phyloP scores from a whole-genome alignment of 805 yeast genomes.

The Kuraishia cidri region DNA sequence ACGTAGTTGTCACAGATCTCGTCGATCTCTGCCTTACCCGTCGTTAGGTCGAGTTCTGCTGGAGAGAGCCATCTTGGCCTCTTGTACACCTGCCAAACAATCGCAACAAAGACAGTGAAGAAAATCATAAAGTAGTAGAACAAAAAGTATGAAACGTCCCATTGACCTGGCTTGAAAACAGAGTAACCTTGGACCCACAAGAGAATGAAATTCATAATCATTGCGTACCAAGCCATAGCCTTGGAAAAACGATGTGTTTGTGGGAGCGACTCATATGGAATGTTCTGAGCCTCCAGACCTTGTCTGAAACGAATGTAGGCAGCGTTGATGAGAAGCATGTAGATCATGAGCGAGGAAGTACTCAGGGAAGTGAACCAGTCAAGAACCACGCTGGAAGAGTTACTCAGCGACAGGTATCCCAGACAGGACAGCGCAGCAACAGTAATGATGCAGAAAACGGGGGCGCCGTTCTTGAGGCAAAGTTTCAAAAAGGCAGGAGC shows the following conservation, averaged over 20 bases:
- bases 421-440: conserved; percentile 32
- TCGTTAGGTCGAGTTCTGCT: conserved; percentile 40
- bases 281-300: conserved; percentile 40
- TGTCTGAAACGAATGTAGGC: conserved; percentile 58
- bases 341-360: conserved; percentile 57
- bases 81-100: conserved; percentile 43
- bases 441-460: conserved; percentile 36
- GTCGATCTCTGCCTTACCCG: conserved; percentile 50
- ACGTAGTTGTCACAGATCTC: conserved; percentile 11
- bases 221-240: conserved; percentile 23
- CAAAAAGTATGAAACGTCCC: conserved; percentile 48
- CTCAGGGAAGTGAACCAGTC: conserved; percentile 59
- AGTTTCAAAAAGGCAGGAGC: conserved; percentile 44
- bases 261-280: conserved; percentile 39
- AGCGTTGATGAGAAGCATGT: conserved; percentile 47
- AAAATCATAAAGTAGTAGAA: conserved; percentile 70
- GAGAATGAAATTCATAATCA: conserved; percentile 38
- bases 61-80: conserved; percentile 36
- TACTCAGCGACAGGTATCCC: conserved; percentile 45
- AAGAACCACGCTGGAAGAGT: conserved; percentile 44
- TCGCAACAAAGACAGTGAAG: conserved; percentile 34
- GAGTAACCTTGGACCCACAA: conserved; percentile 58
- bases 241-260: background rate
- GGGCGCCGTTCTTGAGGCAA: conserved; percentile 48
- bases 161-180: conserved; percentile 52